Evolutionary conservation across 768 basidiomycete genomes (phyloP).

Genomic region (Tricholoma matsutake): DNA sequence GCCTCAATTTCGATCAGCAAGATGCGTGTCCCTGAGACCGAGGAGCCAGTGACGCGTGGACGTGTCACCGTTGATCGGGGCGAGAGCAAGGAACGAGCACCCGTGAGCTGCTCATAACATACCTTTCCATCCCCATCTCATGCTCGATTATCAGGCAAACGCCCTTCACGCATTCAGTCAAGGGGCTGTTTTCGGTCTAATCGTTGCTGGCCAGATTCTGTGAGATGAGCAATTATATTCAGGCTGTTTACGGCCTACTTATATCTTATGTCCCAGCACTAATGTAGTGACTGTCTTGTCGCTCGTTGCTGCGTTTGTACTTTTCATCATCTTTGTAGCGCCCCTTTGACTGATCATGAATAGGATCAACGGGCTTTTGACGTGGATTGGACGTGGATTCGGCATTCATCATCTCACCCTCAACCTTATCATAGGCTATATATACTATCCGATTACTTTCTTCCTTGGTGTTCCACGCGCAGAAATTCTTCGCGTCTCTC

Average conservation of each 20-base stretch:
- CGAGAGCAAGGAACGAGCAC: conserved; percentile 47
- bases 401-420: conserved; percentile 81
- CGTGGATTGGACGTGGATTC: conserved; percentile 86
- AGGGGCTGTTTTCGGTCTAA: conserved; percentile 80
- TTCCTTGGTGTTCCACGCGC: conserved; percentile 72
- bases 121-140: not conserved
- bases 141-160: conserved; percentile 46
- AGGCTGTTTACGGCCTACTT: not conserved
- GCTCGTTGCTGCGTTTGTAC: conserved; percentile 59
- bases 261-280: conserved; percentile 39
- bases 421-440: conserved; percentile 80
- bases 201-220: conserved; percentile 87
- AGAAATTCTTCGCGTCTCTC: conserved; percentile 81
- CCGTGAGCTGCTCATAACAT: conserved; percentile 35
- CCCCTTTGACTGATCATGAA: conserved; percentile 20
- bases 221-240: conserved; percentile 32
- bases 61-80: conserved; percentile 79
- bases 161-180: conserved; percentile 86
- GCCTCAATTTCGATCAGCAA: conserved; percentile 93
- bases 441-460: conserved; percentile 87
- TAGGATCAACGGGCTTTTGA: conserved; percentile 75
- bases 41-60: conserved; percentile 85
- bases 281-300: conserved; percentile 85
- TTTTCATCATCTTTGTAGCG: not conserved
- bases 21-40: conserved; percentile 78